Evolutionary conservation across 1,284 basidiomycete genomes (phyloP), one percentile per base, ranked within the genome.

Genomic region (Sanghuangporus baumii): DNA sequence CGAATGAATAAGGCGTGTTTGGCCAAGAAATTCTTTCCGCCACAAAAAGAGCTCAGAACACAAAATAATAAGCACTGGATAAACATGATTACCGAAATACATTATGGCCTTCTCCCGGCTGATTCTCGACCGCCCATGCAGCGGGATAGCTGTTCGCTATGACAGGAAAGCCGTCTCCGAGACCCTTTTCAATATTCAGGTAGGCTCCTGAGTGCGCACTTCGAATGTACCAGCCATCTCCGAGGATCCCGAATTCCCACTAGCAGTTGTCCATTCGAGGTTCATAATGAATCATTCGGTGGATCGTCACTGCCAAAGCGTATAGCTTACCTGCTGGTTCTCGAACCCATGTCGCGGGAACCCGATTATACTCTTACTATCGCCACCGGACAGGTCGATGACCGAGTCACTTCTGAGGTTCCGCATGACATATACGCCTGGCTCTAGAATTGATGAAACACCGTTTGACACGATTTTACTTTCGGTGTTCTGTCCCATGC

Each of bases 151-250:
- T 16, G 40, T 60, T 64, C 20, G 58, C 58, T n/a, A 60, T 41
- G 31, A 64, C 51, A 41, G 58, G 51, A n/a, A 56, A 48, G 8
- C 58, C 62, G 12, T 64, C 58, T 3, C 58, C 52, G n/a, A 60
- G 51, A 8, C 58, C 52, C 8, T 51, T 40, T 31, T 54, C 58
- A 26, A 64, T 59, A 41, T 57, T 60, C 9, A 64, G 46, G 37
- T 60, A 64, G n/a, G 26, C 31, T 26, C 62, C 51, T 6, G 62
- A 60, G 26, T 60, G 58, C 31, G 55, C 52, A 38, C 58, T 64
- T 16, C 62, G 52, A 38, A 64, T 64, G 36, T 52, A 64, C 62
- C 62, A 64, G n/a, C 62, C 62, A 14, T 47, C 51, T 6, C 62
- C 62, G 14, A 64, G 37, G 14, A n/a, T 12, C 12, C 41, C 40